phyloP scores from a whole-genome alignment of 1,139 yeast genomes.

The Candida tropicalis region DNA sequence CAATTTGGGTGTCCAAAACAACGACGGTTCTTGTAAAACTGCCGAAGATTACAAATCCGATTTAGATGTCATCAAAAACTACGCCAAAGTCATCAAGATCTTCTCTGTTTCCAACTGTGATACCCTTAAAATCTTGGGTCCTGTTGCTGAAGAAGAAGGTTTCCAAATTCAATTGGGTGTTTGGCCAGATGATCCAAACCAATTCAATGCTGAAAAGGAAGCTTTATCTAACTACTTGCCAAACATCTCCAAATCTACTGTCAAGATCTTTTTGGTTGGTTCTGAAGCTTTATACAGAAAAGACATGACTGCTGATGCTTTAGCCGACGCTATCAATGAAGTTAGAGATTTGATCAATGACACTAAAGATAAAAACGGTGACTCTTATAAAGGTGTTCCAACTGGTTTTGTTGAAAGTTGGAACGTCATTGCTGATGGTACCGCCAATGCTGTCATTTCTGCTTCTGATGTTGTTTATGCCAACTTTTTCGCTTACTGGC shows the following conservation, averaged over 20 bases:
- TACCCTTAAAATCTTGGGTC: slow-evolving; percentile 79
- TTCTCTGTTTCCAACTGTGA: slow-evolving; percentile 89
- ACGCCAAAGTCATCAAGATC: slow-evolving; percentile 69
- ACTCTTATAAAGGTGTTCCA: slow-evolving; percentile 66
- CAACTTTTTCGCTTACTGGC: slow-evolving; percentile 98
- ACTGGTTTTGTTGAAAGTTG: slow-evolving; percentile 97
- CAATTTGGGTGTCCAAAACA: slow-evolving; percentile 78
- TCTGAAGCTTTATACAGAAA: slow-evolving; percentile 90
- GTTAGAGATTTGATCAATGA: slow-evolving; percentile 57
- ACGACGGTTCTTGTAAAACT: slow-evolving; percentile 70
- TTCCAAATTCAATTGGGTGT: slow-evolving; percentile 78
- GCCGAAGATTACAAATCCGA: slow-evolving; percentile 68
- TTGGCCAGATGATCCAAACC: slow-evolving; percentile 87
- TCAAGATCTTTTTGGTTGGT: slow-evolving; percentile 80
- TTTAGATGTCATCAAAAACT: slow-evolving; percentile 54
- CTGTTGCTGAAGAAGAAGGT: slow-evolving; percentile 78
- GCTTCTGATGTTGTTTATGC: slow-evolving; percentile 86
- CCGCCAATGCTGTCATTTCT: slow-evolving; percentile 64
- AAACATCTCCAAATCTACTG: slow-evolving; percentile 61
- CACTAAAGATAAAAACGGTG: slow-evolving; percentile 79
- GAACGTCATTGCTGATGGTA: slow-evolving; percentile 86
- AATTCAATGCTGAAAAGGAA: slow-evolving; percentile 66
- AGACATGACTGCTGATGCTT: slow-evolving; percentile 69
- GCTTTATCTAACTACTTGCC: slow-evolving; percentile 77
- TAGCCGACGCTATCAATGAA: slow-evolving; percentile 64